Conservation (phyloP, 768 basidiomycete genomes). For the Kwoniella newhampshirensis region DNA sequence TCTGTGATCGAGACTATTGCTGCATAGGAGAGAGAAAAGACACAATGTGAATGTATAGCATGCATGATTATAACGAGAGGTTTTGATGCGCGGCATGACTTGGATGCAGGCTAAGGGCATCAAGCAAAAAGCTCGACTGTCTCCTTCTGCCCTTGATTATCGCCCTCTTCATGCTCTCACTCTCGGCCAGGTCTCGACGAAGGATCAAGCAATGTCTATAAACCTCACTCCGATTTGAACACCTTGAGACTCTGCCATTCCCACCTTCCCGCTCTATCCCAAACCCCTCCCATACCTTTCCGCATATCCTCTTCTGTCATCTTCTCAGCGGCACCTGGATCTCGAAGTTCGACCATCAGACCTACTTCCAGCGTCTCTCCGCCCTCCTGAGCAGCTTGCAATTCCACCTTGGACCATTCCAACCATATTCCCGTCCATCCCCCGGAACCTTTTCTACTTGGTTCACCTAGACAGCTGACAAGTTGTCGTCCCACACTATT, state of each 20-base stretch:
- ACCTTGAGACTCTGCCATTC: conserved; percentile 46
- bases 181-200: too few species aligned
- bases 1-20: conserved; percentile 72
- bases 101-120: too few species aligned
- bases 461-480: conserved; percentile 74
- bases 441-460: conserved; percentile 86
- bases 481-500: conserved; percentile 74
- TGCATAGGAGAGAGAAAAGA: conserved; percentile 17
- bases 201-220: too few species aligned
- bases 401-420: conserved; percentile 77
- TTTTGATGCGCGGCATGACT: background rate
- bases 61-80: conserved; percentile 23
- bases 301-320: conserved; percentile 36
- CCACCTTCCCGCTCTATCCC: conserved; percentile 49
- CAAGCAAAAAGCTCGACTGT: too few species aligned
- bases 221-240: conserved; percentile 26
- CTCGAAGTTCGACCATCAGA: conserved; percentile 43
- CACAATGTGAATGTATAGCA: conserved; percentile 10
- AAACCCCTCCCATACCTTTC: conserved; percentile 46
- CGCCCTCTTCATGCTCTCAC: too few species aligned
- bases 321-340: conserved; percentile 32
- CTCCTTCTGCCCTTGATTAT: too few species aligned
- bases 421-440: conserved; percentile 86
- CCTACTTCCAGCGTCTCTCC: conserved; percentile 23
- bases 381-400: conserved; percentile 41